Percentiles rank a stretch among this genome's conserved stretches.
Evolutionary conservation across 495 filamentous ascomycete species (phyloP).

Genomic region (Aspergillus carlsbadensis): DNA sequence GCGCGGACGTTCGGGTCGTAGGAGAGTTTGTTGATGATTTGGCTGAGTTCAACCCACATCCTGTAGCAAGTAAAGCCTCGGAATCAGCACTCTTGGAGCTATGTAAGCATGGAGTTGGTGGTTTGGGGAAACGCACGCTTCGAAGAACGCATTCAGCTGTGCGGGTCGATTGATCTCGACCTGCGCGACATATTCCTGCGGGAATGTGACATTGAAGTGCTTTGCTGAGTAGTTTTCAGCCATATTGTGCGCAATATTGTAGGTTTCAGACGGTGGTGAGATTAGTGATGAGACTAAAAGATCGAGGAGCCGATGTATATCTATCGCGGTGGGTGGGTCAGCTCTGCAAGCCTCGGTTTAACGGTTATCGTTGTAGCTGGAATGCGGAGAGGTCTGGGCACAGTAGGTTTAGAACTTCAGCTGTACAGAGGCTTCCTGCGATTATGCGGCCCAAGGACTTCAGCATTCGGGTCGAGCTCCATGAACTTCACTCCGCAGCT

Average conservation of each 20-base stretch:
- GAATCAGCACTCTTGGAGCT: neutral
- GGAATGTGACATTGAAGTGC: slow-evolving; percentile 77
- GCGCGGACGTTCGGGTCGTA: slow-evolving; percentile 68
- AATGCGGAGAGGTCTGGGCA: neutral
- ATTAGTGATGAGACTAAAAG: neutral
- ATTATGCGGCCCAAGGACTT: no score
- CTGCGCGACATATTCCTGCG: slow-evolving; percentile 73
- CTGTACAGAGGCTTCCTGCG: no score
- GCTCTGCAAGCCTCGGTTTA: neutral
- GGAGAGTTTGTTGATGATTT: slow-evolving; percentile 74
- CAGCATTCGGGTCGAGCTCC: no score
- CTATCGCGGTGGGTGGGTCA: neutral
- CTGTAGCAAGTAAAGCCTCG: slow-evolving; percentile 28
- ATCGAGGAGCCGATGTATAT: neutral
- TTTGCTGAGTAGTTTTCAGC: slow-evolving; percentile 46
- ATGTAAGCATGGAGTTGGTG: neutral
- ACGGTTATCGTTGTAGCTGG: neutral
- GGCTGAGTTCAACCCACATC: slow-evolving; percentile 85
- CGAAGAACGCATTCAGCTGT: slow-evolving; percentile 89
- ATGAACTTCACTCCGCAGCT: neutral
- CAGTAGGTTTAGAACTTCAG: neutral
- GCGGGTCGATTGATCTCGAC: slow-evolving; percentile 89
- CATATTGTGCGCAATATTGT: slow-evolving; percentile 9
- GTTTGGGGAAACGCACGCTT: slow-evolving; percentile 47
- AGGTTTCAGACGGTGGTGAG: neutral